phyloP scores from a whole-genome alignment of 2,329 filamentous ascomycete genomes.

The Epichloe typhina region DNA sequence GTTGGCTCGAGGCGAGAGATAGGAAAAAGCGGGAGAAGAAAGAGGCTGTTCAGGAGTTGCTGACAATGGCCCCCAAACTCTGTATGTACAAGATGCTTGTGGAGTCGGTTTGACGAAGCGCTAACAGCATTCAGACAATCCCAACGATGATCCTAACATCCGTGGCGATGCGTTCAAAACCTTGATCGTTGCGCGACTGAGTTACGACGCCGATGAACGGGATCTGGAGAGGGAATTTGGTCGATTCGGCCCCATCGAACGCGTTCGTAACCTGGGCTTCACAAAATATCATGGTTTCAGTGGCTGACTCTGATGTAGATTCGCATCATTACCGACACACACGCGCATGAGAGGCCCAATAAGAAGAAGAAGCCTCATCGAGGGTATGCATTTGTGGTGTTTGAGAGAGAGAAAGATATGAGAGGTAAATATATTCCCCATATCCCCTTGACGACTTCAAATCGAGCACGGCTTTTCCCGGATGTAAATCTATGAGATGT shows the following conservation, averaged over 20 bases:
- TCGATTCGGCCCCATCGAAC: slow-evolving; percentile 85
- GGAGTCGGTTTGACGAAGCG: not conserved
- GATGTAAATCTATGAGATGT: slow-evolving; percentile 19
- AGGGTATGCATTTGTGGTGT: slow-evolving; percentile 94
- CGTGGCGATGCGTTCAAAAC: slow-evolving; percentile 92
- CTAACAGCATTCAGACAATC: slow-evolving; percentile 48
- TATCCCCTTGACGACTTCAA: slow-evolving; percentile 6
- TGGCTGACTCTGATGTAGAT: slow-evolving; percentile 41
- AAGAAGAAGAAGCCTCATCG: slow-evolving; percentile 72
- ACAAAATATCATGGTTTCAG: not conserved
- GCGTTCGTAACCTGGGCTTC: slow-evolving; percentile 39
- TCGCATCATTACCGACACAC: slow-evolving; percentile 70
- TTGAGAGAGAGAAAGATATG: slow-evolving; percentile 96
- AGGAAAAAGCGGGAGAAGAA: slow-evolving; percentile 72
- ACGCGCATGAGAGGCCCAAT: slow-evolving; percentile 53
- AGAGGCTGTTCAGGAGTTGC: slow-evolving; percentile 47
- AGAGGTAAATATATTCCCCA: slow-evolving; percentile 62
- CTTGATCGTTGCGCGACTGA: slow-evolving; percentile 78
- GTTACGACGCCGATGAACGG: slow-evolving; percentile 77
- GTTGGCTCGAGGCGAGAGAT: slow-evolving; percentile 81
- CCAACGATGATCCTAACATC: slow-evolving; percentile 73
- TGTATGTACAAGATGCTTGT: slow-evolving; percentile 34
- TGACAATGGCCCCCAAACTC: slow-evolving; percentile 49
- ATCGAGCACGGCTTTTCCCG: slow-evolving; percentile 3
- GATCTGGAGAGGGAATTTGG: slow-evolving; percentile 91